Evolutionary conservation across 306 rosid species (phyloP).

Genomic region (Lathyrus tuberosus): DNA sequence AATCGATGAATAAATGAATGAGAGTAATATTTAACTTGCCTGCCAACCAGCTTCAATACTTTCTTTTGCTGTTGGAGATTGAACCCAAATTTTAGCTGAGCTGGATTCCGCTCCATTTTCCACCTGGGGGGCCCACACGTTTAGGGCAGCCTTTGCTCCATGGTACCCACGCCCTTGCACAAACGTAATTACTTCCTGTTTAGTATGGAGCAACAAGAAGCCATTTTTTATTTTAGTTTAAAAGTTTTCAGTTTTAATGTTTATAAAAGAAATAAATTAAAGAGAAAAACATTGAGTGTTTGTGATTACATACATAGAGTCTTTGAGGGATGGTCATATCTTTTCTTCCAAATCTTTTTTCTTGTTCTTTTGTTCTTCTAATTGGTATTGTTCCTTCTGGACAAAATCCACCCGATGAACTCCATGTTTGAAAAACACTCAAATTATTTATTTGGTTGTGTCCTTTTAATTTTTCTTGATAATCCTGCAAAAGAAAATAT

Average conservation of each 20-base stretch:
- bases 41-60: conserved; percentile 99
- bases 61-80: conserved; percentile 46
- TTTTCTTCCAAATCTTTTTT: conserved; percentile 80
- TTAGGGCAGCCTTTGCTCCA: conserved; percentile 93
- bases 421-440: conserved; percentile 68
- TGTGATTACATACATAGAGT: conserved; percentile 53
- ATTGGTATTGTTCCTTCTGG: conserved; percentile 82
- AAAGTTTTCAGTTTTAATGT: too few species aligned
- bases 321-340: conserved; percentile 70
- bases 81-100: conserved; percentile 94
- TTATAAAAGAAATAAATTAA: too few species aligned
- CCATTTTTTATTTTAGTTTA: too few species aligned
- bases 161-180: conserved; percentile 46
- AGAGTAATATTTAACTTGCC: conserved; percentile 43
- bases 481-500: conserved; percentile 50
- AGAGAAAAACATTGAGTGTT: neutral
- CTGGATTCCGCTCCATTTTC: conserved; percentile 84
- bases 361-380: conserved; percentile 72
- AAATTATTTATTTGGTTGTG: conserved; percentile 32
- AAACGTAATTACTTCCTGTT: too few species aligned
- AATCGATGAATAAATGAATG: too few species aligned
- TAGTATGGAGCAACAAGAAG: too few species aligned
- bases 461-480: conserved; percentile 67
- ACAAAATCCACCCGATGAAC: conserved; percentile 63
- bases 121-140: conserved; percentile 91